Conservation (phyloP, 805 yeast species). For the Torulaspora gathmanii region DNA sequence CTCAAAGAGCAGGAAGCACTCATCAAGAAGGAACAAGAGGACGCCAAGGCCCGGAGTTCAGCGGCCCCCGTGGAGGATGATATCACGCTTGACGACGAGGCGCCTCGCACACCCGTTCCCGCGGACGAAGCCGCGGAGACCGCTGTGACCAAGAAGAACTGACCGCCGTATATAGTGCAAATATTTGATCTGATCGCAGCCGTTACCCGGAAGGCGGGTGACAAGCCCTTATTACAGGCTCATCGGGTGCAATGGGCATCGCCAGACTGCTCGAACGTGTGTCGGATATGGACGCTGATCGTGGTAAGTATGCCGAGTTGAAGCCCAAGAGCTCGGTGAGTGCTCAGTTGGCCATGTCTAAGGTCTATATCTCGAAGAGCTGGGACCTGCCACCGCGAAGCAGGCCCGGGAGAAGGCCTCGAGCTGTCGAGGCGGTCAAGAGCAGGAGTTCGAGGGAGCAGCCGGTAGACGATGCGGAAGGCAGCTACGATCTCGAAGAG, state of each 20-base stretch:
- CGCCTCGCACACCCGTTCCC: constrained; percentile 19
- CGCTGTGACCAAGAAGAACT: constrained; percentile 20
- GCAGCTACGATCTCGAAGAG: constrained; percentile 5
- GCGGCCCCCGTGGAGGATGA: constrained; percentile 35
- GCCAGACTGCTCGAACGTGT: neutral
- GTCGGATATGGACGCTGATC: neutral
- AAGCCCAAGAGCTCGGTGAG: constrained; percentile 12
- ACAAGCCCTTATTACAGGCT: too few species aligned
- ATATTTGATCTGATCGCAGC: neutral
- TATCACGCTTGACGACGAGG: constrained; percentile 37
- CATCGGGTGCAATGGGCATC: too few species aligned
- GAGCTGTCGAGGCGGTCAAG: constrained; percentile 6
- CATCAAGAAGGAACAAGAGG: constrained; percentile 80
- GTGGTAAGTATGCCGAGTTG: constrained; percentile 13
- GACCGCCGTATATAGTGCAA: neutral
- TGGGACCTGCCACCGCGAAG: constrained; percentile 82
- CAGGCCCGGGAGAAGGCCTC: constrained; percentile 62
- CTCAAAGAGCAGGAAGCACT: constrained; percentile 75
- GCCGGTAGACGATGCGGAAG: neutral
- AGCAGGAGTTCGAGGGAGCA: neutral
- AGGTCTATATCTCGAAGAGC: constrained; percentile 45
- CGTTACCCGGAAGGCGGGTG: too few species aligned
- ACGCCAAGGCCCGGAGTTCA: constrained; percentile 48
- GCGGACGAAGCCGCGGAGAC: constrained; percentile 22
- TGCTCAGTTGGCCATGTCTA: constrained; percentile 14